A percentile compares a stretch with the other conserved stretches of the same genome.
Evolutionary conservation across 169 alveolate species (phyloP).

Genomic region (Eimeria praecox): DNA sequence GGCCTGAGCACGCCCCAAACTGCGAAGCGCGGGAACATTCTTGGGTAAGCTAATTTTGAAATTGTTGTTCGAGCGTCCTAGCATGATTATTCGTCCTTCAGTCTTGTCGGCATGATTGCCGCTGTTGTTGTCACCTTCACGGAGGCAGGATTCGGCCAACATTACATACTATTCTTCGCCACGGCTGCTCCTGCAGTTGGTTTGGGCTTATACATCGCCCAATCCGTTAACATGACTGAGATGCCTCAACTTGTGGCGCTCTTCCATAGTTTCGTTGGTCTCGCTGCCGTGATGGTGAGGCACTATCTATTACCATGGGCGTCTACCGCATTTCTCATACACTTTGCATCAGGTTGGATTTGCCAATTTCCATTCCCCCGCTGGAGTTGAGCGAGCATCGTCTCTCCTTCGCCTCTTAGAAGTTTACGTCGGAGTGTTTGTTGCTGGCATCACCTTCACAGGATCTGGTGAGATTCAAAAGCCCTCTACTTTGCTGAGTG

Average conservation of each 20-base stretch:
- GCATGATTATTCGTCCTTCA: background rate
- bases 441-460: constrained; percentile 96
- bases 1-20: constrained; percentile 86
- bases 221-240: constrained; percentile 75
- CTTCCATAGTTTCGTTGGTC: constrained; percentile 97
- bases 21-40: constrained; percentile 85
- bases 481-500: background rate
- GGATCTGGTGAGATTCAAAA: constrained; percentile 88
- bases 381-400: constrained; percentile 42
- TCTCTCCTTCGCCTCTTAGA: constrained; percentile 70
- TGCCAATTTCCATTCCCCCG: constrained; percentile 79
- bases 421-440: constrained; percentile 91
- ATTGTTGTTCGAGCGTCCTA: background rate
- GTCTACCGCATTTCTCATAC: background rate
- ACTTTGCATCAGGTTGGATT: constrained; percentile 75
- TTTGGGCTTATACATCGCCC: constrained; percentile 78
- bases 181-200: constrained; percentile 83
- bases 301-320: constrained; percentile 82
- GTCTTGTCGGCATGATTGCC: constrained; percentile 85
- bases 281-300: constrained; percentile 96
- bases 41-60: constrained; percentile 77
- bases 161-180: constrained; percentile 78
- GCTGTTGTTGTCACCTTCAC: constrained; percentile 84
- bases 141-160: constrained; percentile 84
- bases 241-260: constrained; percentile 97